Evolutionary conservation across 805 yeast species (phyloP), one percentile per base, ranked within the genome.

Genomic region (Yarrowia sp.): DNA sequence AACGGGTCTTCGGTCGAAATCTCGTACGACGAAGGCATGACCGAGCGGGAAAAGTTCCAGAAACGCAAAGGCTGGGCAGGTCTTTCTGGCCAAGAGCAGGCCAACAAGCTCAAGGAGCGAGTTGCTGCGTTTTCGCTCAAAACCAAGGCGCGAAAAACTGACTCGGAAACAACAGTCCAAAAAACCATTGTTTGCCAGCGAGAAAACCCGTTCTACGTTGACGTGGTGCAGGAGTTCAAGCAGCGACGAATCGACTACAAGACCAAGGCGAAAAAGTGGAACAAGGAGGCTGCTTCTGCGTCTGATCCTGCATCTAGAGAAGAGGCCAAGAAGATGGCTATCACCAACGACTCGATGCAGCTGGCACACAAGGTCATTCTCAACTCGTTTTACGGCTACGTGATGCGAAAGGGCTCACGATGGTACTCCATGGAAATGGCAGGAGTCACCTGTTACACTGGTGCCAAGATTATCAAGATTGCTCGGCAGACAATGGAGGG

Each of bases 361-460:
- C 81, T 95, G 68, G 99, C 99, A 0, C 98, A 95, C 75, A 95
- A 95, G 72, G 98, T 93, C 72, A 95, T 95, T 77, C 81, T 95
- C 71, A 95, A 95, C 73, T 93, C 98, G 0, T 95, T 95, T 74
- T 95, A 95, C 71, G 99, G 99, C 58, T 95, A 95, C 72, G 99
- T 95, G 14, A 95, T 95, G 99, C 84, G 99, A 76, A 95, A 95
- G 72, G 99, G 99, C 41, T 95, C 99, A 0, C 82, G 99, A 67
- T 95, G 99, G 99, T 95, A 92, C 72, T 95, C 99, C 0, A 92
- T 95, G 95, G 99, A 95, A 75, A 95, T 96, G 99, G 99, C 99
- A 0, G 99, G 99, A 68, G 95, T 95, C 19, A 95, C 99, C 0
- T 96, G 99, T 81, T 81, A 92, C 56, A 95, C 99, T 0, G 99